Evolutionary conservation across 768 basidiomycete genomes (phyloP), one percentile per base, ranked within the genome.

Genomic region (Hericium erinaceus): DNA sequence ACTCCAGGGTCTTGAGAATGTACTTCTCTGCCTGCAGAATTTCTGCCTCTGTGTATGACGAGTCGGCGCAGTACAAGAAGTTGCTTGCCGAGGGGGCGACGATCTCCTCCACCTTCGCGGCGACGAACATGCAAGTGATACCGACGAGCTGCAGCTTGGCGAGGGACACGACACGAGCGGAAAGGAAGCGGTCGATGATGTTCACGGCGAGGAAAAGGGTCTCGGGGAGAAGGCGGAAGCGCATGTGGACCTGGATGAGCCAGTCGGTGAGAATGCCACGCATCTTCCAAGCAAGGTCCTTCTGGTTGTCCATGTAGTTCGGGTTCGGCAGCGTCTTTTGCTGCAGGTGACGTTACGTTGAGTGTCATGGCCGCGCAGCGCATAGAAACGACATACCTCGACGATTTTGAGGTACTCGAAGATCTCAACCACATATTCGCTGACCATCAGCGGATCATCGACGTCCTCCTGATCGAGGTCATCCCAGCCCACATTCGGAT

Each of bases 371-470:
- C 28, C 15, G 39, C 16, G 16, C 13, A 52, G 9, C 28, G 12
- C 28, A 53, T 20, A 44, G 56, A 61, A 37, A 28, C 10, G 60
- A 52, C 77, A 50, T 67, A 94, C 94, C 82, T 98, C 93, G 58
- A 85, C 76, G 60, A 81, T 73, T 68, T 86, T 89, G 74, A 98
- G 80, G 73, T 99, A 98, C 57, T 87, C 75, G 74, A 94, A 95
- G 60, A 98, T 94, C 58, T 98, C 97, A 24, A 77, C 77, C 53
- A 97, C 95, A 67, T 99, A 99, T 72, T 98, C 92, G 73, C 87
- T 88, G 62, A 97, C 95, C 95, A 98, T 98, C 59, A 92, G 77
- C 13, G 95, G 97, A 67, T 99, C 95, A 52, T 94, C 92, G 55
- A 76, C 82, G 68, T 98, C 95, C 20, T 95, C 93, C 1, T 82